phyloP scores from a whole-genome alignment of 169 alveolate species.

The Cryptosporidium viatorum region DNA sequence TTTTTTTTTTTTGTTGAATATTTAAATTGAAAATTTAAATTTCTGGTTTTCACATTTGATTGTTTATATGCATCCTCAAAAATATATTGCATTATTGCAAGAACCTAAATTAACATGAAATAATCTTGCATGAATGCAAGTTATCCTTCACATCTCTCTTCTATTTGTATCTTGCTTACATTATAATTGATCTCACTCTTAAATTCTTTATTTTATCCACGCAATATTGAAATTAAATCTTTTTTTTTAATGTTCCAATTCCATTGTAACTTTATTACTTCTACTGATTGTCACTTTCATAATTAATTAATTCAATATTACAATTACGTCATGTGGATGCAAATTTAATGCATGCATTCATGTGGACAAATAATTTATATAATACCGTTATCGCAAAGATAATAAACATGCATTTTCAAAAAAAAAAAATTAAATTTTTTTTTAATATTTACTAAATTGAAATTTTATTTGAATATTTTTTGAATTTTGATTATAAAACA shows the following conservation, averaged over 20 bases:
- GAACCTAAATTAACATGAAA: not conserved
- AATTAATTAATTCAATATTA: not conserved
- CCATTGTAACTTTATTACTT: too few relatives aligned
- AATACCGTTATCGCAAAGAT: not conserved
- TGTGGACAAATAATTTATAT: not conserved
- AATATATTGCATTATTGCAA: too few relatives aligned
- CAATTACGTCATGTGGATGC: conserved; percentile 9
- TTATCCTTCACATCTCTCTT: not conserved
- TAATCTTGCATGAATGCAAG: not conserved
- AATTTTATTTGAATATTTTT: not conserved
- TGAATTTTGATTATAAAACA: conserved; percentile 16
- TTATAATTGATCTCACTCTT: not conserved
- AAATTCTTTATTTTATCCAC: too few relatives aligned
- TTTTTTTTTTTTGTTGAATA: too few relatives aligned
- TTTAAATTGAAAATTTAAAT: too few relatives aligned
- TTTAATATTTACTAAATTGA: not conserved
- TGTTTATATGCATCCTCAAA: not conserved
- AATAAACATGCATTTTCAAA: not conserved
- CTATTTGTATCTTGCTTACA: not conserved
- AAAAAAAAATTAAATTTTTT: too few relatives aligned
- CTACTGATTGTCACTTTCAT: not conserved
- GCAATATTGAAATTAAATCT: too few relatives aligned
- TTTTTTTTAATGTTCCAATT: too few relatives aligned
- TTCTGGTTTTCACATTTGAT: too few relatives aligned
- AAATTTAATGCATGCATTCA: not conserved